These are phyloP conservation scores for Colletotrichum tamarilloi DNA, from an alignment of 2,329 filamentous ascomycete genomes.

Conservation along the genomic window DNA sequence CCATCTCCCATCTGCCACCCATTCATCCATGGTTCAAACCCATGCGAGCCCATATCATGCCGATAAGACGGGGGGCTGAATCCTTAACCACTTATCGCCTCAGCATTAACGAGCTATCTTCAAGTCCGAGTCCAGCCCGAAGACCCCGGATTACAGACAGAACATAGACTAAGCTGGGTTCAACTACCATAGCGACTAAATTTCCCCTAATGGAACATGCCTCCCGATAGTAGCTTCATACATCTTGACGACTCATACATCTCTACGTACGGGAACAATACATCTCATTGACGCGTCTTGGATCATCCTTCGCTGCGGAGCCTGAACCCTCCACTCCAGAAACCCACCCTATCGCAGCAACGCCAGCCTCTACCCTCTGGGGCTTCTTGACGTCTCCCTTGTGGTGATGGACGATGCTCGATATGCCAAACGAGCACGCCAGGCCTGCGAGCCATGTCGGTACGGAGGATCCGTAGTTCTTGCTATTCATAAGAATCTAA, in stretches of 20 bases:
- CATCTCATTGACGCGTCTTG: not conserved
- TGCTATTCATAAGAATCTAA: not conserved
- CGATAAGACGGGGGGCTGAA: not conserved
- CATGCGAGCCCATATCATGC: not conserved
- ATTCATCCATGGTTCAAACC: not conserved
- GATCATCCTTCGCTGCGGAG: not conserved
- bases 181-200: not conserved
- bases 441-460: slow-evolving; percentile 27
- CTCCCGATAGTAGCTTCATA: not conserved
- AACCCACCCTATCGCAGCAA: not conserved
- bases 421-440: slow-evolving; percentile 25
- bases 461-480: not conserved
- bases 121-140: not conserved
- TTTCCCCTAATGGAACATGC: not conserved
- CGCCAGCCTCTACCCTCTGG: not conserved
- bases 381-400: not conserved
- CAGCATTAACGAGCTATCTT: not conserved
- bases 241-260: not conserved
- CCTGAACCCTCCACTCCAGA: not conserved
- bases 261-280: no score
- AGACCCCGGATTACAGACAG: not conserved
- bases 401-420: slow-evolving; percentile 22
- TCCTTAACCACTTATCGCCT: not conserved
- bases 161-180: no score
- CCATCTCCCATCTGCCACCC: not conserved